Evolutionary conservation across 345 rosid species (phyloP).

Genomic region (Arabidopsis arenosa): DNA sequence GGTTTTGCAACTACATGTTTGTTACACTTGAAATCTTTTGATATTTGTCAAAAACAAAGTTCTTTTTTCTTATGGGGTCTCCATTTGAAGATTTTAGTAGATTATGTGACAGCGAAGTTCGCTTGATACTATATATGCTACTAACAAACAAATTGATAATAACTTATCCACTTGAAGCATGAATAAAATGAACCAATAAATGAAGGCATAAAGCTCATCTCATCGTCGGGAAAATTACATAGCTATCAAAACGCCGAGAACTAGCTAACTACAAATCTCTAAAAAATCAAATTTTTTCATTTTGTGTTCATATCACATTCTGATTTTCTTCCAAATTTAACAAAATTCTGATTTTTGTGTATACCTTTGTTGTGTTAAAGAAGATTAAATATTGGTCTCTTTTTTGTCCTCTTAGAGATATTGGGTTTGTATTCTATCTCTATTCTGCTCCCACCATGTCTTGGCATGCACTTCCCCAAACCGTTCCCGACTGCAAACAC

Average conservation of each 20-base stretch:
- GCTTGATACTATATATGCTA: background rate
- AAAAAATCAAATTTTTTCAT: constrained; percentile 4
- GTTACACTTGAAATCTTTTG: background rate
- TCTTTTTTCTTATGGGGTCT: too few relatives aligned
- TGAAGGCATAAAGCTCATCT: constrained; percentile 32
- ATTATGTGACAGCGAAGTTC: background rate
- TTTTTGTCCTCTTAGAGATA: constrained; percentile 58
- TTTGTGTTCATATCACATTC: constrained; percentile 22
- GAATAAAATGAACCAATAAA: constrained; percentile 35
- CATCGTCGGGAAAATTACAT: constrained; percentile 27
- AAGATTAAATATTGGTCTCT: constrained; percentile 32
- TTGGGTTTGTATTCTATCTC: constrained; percentile 95
- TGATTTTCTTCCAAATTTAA: constrained; percentile 21
- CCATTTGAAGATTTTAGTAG: constrained; percentile 16
- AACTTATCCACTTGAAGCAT: constrained; percentile 9
- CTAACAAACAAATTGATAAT: background rate
- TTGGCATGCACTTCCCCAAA: constrained; percentile 95
- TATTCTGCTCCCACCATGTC: constrained; percentile 97
- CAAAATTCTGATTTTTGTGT: constrained; percentile 34
- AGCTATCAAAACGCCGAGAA: constrained; percentile 33
- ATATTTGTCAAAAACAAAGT: background rate
- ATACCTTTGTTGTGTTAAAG: constrained; percentile 39
- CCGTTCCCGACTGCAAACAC: constrained; percentile 75
- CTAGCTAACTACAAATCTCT: constrained; percentile 38
- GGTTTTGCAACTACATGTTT: constrained; percentile 1